Percentiles rank a stretch among this genome's conserved stretches.
phyloP scores from a whole-genome alignment of 2,329 filamentous ascomycete species.

The Rhinocladiella mackenziei region DNA sequence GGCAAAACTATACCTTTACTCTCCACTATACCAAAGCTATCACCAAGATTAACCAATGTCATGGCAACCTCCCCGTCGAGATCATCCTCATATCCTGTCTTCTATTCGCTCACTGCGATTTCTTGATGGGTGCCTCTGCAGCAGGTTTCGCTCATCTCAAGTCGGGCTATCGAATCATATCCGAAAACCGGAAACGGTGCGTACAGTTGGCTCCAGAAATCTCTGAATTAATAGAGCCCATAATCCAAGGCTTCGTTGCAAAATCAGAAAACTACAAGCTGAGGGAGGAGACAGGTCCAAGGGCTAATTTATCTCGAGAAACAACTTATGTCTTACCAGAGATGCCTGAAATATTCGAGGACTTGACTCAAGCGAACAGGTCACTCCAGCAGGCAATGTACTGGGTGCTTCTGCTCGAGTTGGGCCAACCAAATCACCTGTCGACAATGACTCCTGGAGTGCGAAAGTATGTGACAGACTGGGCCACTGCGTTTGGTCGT shows the following conservation, averaged over 20 bases:
- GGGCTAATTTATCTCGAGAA: background rate
- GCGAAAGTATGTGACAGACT: slow-evolving; percentile 20
- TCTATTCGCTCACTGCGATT: slow-evolving; percentile 22
- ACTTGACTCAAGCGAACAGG: slow-evolving; percentile 16
- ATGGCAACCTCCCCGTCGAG: slow-evolving; percentile 14
- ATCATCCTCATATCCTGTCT: slow-evolving; percentile 20
- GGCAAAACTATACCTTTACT: slow-evolving; percentile 19
- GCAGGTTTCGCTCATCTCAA: slow-evolving; percentile 18
- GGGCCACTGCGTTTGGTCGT: slow-evolving; percentile 16
- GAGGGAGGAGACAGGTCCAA: slow-evolving; percentile 6
- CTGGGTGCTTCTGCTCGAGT: slow-evolving; percentile 17
- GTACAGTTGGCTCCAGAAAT: slow-evolving; percentile 12
- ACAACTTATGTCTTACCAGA: slow-evolving; percentile 14
- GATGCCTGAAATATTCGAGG: slow-evolving; percentile 18
- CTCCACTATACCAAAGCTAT: slow-evolving; percentile 22
- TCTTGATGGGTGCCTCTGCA: slow-evolving; percentile 19
- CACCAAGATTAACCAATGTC: slow-evolving; percentile 18
- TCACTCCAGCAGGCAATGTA: slow-evolving; percentile 18
- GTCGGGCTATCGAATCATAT: slow-evolving; percentile 18
- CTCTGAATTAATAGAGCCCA: slow-evolving; percentile 14
- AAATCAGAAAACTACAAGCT: slow-evolving; percentile 18
- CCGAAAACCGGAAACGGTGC: slow-evolving; percentile 13
- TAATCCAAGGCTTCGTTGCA: slow-evolving; percentile 17
- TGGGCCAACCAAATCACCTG: slow-evolving; percentile 14
- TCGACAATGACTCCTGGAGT: slow-evolving; percentile 14